Conservation (phyloP, 495 filamentous ascomycete species). For the Aspergillus sclerotioniger region DNA sequence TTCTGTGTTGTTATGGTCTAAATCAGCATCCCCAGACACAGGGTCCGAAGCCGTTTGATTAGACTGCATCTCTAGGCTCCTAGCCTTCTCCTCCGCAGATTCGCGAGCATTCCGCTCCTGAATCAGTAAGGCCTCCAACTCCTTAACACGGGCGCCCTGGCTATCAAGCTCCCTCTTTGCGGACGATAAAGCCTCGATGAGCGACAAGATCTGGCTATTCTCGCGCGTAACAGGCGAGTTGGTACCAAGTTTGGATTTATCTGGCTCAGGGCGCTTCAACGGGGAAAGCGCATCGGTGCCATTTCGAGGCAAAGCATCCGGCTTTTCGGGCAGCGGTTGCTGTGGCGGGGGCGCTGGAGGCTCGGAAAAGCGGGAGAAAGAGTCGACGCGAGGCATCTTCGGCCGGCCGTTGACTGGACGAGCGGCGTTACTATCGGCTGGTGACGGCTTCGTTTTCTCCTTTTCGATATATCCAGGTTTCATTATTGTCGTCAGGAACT, state of each 20-base stretch:
- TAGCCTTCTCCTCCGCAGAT: constrained; percentile 75
- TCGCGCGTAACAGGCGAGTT: constrained; percentile 64
- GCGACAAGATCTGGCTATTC: constrained; percentile 69
- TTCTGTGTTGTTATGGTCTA: constrained; percentile 20
- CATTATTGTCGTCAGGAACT: constrained; percentile 74
- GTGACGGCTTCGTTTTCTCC: constrained; percentile 48
- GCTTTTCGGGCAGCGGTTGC: constrained; percentile 87
- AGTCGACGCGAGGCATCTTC: constrained; percentile 58
- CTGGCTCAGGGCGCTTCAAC: constrained; percentile 71
- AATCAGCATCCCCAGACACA: constrained; percentile 33
- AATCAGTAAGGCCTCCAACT: constrained; percentile 73
- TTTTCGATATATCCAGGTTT: constrained; percentile 66
- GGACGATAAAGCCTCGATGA: constrained; percentile 77
- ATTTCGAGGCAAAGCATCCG: constrained; percentile 59
- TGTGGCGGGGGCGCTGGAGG: constrained; percentile 89
- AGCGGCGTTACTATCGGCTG: constrained; percentile 34
- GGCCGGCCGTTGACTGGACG: constrained; percentile 46
- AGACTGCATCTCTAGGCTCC: constrained; percentile 58
- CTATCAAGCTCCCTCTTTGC: constrained; percentile 78
- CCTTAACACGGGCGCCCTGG: constrained; percentile 72
- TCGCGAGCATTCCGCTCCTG: constrained; percentile 81
- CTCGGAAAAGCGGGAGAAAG: constrained; percentile 70
- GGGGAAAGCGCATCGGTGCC: constrained; percentile 46
- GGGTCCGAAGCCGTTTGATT: constrained; percentile 19
- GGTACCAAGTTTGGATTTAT: constrained; percentile 60